A percentile compares a stretch with the other conserved stretches of the same genome.
phyloP scores from a whole-genome alignment of 1,284 basidiomycete genomes.

The Trichosporon sp. region DNA sequence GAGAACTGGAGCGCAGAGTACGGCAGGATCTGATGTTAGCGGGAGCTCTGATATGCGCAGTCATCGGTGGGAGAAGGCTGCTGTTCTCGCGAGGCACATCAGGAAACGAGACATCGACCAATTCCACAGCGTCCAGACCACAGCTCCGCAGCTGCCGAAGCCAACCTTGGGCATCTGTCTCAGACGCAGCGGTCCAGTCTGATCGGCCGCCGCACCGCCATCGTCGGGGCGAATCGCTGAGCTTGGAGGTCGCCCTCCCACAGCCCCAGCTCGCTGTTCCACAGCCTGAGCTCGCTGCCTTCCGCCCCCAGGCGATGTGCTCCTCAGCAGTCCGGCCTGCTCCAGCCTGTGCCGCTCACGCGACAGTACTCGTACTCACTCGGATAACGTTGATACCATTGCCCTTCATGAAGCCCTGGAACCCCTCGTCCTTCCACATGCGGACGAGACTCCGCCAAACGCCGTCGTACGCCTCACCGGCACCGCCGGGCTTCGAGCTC shows the following conservation, averaged over 20 bases:
- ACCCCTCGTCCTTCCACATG: conserved; percentile 91
- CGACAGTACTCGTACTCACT: conserved; percentile 27
- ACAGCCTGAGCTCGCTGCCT: too few relatives aligned
- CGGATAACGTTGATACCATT: conserved; percentile 86
- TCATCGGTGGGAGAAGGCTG: too few relatives aligned
- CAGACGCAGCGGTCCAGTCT: not conserved
- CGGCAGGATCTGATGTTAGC: conserved; percentile 43
- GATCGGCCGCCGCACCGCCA: too few relatives aligned
- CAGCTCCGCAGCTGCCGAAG: not conserved
- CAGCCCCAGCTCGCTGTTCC: too few relatives aligned
- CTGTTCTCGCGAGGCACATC: too few relatives aligned
- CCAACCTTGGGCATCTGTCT: not conserved
- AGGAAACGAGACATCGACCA: not conserved
- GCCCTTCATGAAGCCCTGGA: conserved; percentile 80
- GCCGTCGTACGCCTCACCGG: conserved; percentile 68
- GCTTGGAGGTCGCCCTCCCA: too few relatives aligned
- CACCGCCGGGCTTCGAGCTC: conserved; percentile 20
- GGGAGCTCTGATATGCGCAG: too few relatives aligned
- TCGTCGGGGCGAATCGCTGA: too few relatives aligned
- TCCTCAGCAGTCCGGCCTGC: not conserved
- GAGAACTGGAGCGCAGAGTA: conserved; percentile 86
- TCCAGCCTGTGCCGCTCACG: not conserved
- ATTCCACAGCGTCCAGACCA: not conserved
- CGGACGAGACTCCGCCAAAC: conserved; percentile 72
- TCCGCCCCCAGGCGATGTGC: too few relatives aligned